phyloP scores from a whole-genome alignment of 495 filamentous ascomycete species.

The Lasiosphaeria ovina region DNA sequence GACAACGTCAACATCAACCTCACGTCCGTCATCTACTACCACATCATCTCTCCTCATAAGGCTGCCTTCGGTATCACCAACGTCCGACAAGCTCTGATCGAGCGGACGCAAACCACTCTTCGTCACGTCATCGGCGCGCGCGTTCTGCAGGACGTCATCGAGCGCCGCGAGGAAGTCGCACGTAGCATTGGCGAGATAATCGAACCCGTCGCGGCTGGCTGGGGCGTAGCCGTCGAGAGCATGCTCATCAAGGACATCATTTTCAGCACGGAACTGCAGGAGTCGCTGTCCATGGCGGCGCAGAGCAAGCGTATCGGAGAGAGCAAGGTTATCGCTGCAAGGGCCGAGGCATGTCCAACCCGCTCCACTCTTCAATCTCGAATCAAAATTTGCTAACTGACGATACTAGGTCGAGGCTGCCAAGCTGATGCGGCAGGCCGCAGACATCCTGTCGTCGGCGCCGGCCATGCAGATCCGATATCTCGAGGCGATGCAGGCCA shows the following conservation, averaged over 20 bases:
- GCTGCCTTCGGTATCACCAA: slow-evolving; percentile 96
- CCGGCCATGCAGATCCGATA: slow-evolving; percentile 99
- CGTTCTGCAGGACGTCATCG: slow-evolving; percentile 97
- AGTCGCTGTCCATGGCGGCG: slow-evolving; percentile 99
- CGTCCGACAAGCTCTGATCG: slow-evolving; percentile 88
- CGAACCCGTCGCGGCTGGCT: slow-evolving; percentile 88
- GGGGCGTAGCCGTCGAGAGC: slow-evolving; percentile 94
- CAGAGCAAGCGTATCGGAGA: slow-evolving; percentile 98
- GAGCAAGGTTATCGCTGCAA: slow-evolving; percentile 94
- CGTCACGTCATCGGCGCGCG: slow-evolving; percentile 96
- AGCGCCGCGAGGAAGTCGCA: slow-evolving; percentile 96
- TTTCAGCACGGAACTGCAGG: slow-evolving; percentile 93
- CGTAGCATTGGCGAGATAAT: slow-evolving; percentile 95
- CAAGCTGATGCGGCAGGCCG: slow-evolving; percentile 96
- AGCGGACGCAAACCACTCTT: slow-evolving; percentile 97
- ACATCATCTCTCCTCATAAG: slow-evolving; percentile 92
- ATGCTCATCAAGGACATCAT: slow-evolving; percentile 99
- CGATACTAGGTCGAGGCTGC: slow-evolving; percentile 70
- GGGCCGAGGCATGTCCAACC: slow-evolving; percentile 60
- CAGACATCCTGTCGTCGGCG: slow-evolving; percentile 88
- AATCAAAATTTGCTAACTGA: slow-evolving; percentile 6
- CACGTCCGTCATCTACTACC: slow-evolving; percentile 98
- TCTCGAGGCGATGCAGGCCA: slow-evolving; percentile 98
- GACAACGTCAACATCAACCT: slow-evolving; percentile 94
- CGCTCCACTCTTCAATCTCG: not conserved